Conservation (phyloP, 169 alveolate species). For the Cryptosporidium meleagridis region DNA sequence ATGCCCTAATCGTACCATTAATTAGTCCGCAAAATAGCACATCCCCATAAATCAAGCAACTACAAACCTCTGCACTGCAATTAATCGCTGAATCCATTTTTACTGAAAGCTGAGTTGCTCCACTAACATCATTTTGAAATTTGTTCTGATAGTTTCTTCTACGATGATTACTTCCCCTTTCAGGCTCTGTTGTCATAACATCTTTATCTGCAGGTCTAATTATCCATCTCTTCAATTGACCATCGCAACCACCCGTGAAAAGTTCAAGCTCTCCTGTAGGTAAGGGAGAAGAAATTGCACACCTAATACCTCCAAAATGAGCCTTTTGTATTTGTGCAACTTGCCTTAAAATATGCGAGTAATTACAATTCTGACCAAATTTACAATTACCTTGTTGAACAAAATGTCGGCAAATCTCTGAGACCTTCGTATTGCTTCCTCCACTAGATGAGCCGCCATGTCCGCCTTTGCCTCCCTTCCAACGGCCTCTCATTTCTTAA, state of each 20-base stretch:
- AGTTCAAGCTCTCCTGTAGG: conserved; percentile 72
- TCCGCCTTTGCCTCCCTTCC: conserved; percentile 68
- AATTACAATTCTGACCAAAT: conserved; percentile 57
- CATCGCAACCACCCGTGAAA: conserved; percentile 74
- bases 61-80: conserved; percentile 72
- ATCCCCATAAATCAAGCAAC: conserved; percentile 74
- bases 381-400: conserved; percentile 74
- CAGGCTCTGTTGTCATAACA: conserved; percentile 2
- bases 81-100: conserved; percentile 65
- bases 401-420: conserved; percentile 66
- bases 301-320: conserved; percentile 69
- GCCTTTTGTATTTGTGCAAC: conserved; percentile 61
- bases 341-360: conserved; percentile 64
- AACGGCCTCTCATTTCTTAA: conserved; percentile 66
- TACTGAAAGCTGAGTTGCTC: conserved; percentile 62
- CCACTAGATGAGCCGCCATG: conserved; percentile 43
- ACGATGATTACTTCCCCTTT: not conserved
- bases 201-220: conserved; percentile 57
- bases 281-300: conserved; percentile 70
- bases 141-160: conserved; percentile 40
- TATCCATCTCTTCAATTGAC: conserved; percentile 63
- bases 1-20: conserved; percentile 67
- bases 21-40: conserved; percentile 68
- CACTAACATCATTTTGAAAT: conserved; percentile 65
- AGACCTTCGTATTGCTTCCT: conserved; percentile 53